These are phyloP conservation scores for Carallia pectinifolia DNA, from an alignment of 345 rosid species.

Conservation along the genomic window DNA sequence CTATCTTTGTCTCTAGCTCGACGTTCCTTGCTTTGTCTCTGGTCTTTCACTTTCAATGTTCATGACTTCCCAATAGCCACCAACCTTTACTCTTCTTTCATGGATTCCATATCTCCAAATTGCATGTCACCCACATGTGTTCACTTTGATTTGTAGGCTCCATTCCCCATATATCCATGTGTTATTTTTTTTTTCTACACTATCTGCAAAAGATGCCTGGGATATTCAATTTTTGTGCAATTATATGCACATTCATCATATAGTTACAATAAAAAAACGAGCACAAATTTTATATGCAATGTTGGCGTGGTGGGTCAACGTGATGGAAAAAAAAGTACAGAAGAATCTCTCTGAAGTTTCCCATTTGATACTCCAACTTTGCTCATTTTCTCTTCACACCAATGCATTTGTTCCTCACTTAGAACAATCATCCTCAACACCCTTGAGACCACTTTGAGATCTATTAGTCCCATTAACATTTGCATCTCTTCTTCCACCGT, in stretches of 20 bases:
- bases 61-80: slow-evolving; percentile 13
- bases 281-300: slow-evolving; percentile 2
- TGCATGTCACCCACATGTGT: slow-evolving; percentile 44
- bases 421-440: slow-evolving; percentile 73
- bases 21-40: slow-evolving; percentile 51
- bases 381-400: slow-evolving; percentile 99
- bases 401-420: slow-evolving; percentile 73
- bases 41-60: slow-evolving; percentile 39
- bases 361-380: slow-evolving; percentile 70
- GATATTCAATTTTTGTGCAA: slow-evolving; percentile 42
- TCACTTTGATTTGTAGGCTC: slow-evolving; percentile 41
- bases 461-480: slow-evolving; percentile 83
- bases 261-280: slow-evolving; percentile 33
- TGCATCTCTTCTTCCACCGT: slow-evolving; percentile 80
- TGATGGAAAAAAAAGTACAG: slow-evolving; percentile 90
- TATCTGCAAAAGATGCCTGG: slow-evolving; percentile 24
- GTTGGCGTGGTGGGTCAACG: slow-evolving; percentile 50
- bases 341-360: slow-evolving; percentile 82
- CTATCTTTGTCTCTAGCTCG: slow-evolving; percentile 27
- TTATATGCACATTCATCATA: slow-evolving; percentile 29
- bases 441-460: slow-evolving; percentile 87
- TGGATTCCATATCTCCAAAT: slow-evolving; percentile 24
- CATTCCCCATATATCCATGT: slow-evolving; percentile 1
- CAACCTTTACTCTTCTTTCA: slow-evolving; percentile 21
- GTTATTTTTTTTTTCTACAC: slow-evolving; percentile 13